Conservation (phyloP, 2,329 filamentous ascomycete species). For the Westerdykella ornata region DNA sequence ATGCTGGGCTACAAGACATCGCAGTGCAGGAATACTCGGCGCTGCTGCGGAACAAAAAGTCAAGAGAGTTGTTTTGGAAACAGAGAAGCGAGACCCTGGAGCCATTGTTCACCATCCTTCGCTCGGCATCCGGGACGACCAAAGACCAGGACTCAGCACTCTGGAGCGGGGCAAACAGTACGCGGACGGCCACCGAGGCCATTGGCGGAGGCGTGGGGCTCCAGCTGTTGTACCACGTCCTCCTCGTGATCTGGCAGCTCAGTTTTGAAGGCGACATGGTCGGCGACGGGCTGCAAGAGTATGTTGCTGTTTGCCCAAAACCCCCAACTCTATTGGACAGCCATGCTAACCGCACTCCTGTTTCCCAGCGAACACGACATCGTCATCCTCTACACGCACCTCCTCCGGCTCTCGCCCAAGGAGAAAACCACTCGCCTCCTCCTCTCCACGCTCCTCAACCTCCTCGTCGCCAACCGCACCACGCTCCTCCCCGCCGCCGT, state of each 20-base stretch:
- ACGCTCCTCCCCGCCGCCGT: conserved; percentile 73
- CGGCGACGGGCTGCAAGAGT: conserved; percentile 81
- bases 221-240: conserved; percentile 87
- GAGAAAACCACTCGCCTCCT: conserved; percentile 94
- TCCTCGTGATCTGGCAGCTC: conserved; percentile 92
- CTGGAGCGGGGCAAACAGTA: conserved; percentile 48
- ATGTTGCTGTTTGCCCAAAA: conserved; percentile 32
- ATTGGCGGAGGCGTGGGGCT: conserved; percentile 74
- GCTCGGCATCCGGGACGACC: conserved; percentile 65
- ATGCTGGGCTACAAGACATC: conserved; percentile 90
- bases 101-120: conserved; percentile 75
- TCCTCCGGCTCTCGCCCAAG: conserved; percentile 87
- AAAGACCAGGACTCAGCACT: conserved; percentile 59
- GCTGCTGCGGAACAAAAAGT: conserved; percentile 66
- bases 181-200: conserved; percentile 58
- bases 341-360: conserved; percentile 7
- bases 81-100: conserved; percentile 77
- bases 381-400: conserved; percentile 82
- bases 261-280: conserved; percentile 73
- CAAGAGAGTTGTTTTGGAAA: conserved; percentile 82
- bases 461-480: conserved; percentile 66
- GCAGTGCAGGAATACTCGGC: conserved; percentile 87
- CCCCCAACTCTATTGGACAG: conserved; percentile 9
- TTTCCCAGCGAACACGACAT: conserved; percentile 76
- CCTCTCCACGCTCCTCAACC: conserved; percentile 81